phyloP scores from a whole-genome alignment of 495 filamentous ascomycete species.

The Lineolata rhizophorae region DNA sequence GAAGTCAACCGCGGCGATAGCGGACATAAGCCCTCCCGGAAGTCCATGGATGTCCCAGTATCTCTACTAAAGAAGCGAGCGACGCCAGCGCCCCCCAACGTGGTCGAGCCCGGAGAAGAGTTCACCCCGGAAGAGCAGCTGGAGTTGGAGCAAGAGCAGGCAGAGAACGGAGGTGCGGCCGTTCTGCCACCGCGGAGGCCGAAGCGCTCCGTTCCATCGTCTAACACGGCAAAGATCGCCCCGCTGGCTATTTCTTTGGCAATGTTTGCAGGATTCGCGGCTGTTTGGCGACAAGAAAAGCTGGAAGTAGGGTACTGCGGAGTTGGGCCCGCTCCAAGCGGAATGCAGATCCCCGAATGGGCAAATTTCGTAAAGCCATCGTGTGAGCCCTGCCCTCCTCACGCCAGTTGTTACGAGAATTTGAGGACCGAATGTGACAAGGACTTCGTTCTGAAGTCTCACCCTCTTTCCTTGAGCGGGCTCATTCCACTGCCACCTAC shows the following conservation, averaged over 20 bases:
- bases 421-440: slow-evolving; percentile 61
- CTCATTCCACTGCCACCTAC: slow-evolving; percentile 68
- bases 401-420: slow-evolving; percentile 69
- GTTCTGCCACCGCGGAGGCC: slow-evolving; percentile 13
- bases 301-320: slow-evolving; percentile 87
- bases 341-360: slow-evolving; percentile 27
- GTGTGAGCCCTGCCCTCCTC: slow-evolving; percentile 79
- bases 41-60: slow-evolving; percentile 21
- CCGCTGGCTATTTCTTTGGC: slow-evolving; percentile 44
- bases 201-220: slow-evolving; percentile 6
- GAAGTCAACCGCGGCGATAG: slow-evolving; percentile 13
- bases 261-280: slow-evolving; percentile 46
- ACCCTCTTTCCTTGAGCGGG: slow-evolving; percentile 65
- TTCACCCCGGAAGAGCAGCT: slow-evolving; percentile 81
- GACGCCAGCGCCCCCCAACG: too few species aligned
- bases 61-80: slow-evolving; percentile 16
- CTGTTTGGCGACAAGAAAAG: slow-evolving; percentile 87
- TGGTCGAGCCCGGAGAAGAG: slow-evolving; percentile 43
- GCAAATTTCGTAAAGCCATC: slow-evolving; percentile 44
- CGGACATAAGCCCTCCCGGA: slow-evolving; percentile 20
- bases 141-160: slow-evolving; percentile 43
- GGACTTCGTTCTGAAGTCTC: slow-evolving; percentile 67
- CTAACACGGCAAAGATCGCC: slow-evolving; percentile 23
- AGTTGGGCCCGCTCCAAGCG: slow-evolving; percentile 39
- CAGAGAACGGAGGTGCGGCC: slow-evolving; percentile 19